These are phyloP conservation scores for Kazachstania viticola DNA, from an alignment of 805 yeast genomes.

Conservation along the genomic window DNA sequence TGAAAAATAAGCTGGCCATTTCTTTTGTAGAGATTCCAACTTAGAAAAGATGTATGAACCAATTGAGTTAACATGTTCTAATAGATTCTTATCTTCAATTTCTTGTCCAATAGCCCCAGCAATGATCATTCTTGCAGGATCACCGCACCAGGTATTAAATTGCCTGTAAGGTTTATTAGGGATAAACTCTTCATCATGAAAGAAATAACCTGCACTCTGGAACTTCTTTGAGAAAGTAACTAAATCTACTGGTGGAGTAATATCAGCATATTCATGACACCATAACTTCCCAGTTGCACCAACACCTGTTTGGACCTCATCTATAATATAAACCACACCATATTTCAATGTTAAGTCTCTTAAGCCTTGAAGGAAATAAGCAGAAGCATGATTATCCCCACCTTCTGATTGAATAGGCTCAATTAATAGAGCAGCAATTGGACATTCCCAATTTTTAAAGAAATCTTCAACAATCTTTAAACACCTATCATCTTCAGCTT, in stretches of 20 bases:
- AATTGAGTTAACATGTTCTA: conserved; percentile 36
- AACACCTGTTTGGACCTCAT: conserved; percentile 67
- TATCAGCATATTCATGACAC: conserved; percentile 62
- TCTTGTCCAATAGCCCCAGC: conserved; percentile 52
- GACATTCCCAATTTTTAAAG: conserved; percentile 54
- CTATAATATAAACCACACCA: conserved; percentile 50
- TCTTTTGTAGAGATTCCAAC: conserved; percentile 28
- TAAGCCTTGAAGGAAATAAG: conserved; percentile 49
- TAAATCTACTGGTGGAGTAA: conserved; percentile 52
- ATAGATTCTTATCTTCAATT: conserved; percentile 37
- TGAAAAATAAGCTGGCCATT: conserved; percentile 31
- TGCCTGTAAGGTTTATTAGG: conserved; percentile 57
- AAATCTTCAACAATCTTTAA: conserved; percentile 62
- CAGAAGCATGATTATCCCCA: conserved; percentile 63
- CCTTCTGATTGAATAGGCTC: conserved; percentile 83
- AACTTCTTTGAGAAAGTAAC: conserved; percentile 63
- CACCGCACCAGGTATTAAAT: conserved; percentile 74
- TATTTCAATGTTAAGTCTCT: conserved; percentile 48
- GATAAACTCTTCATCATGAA: conserved; percentile 44
- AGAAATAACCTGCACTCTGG: conserved; percentile 65
- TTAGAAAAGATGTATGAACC: conserved; percentile 43
- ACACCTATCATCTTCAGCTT: conserved; percentile 71
- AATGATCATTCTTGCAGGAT: conserved; percentile 55
- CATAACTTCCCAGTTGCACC: conserved; percentile 64
- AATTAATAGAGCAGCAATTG: conserved; percentile 79